Evolutionary conservation across 129 eudicot species (phyloP).

Genomic region (sunflower (Helianthus annuus)): HanXRQr2.0-SUNRISE NC_035436.2:23823531-23824030

Average conservation of each 20-base stretch:
- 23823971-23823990: not conserved
- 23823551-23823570: too few relatives aligned
- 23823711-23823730: not conserved
- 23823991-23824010: not conserved
- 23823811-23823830: not conserved
- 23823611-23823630: not conserved
- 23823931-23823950: not conserved
- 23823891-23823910: not conserved
- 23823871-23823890: too few relatives aligned
- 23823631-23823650: not conserved
- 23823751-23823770: not conserved
- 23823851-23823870: not conserved
- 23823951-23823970: not conserved
- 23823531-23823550: too few relatives aligned
- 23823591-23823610: too few relatives aligned
- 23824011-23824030: too few relatives aligned
- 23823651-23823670: too few relatives aligned
- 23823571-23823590: too few relatives aligned
- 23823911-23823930: not conserved
- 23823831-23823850: not conserved
- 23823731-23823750: not conserved
- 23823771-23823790: not conserved
- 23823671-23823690: too few relatives aligned
- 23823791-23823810: not conserved
- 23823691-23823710: too few relatives aligned